A percentile compares a stretch with the other conserved stretches of the same genome.
Conservation (phyloP, 192 early-diverging fungal genomes). For the Rhizophagus clarus region DNA sequence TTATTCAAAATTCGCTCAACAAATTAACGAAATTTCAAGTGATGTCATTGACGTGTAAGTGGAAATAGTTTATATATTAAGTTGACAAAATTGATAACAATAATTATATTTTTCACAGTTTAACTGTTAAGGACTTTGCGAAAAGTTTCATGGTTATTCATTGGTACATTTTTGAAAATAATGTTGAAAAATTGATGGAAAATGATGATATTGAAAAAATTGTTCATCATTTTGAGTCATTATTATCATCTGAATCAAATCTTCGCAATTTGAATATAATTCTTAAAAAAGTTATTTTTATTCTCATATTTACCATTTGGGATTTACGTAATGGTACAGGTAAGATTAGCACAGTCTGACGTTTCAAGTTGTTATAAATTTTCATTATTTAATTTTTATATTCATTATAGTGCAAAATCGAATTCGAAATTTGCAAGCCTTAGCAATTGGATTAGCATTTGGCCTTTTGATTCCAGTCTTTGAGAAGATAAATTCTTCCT, state of each 20-base stretch:
- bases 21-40: background rate
- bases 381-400: background rate
- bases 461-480: conserved; percentile 17
- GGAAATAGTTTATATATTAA: background rate
- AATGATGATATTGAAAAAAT: background rate
- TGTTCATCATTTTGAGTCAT: background rate
- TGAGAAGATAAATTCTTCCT: background rate
- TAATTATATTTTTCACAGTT: background rate
- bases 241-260: background rate
- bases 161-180: conserved; percentile 18
- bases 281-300: conserved; percentile 27
- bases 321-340: conserved; percentile 20
- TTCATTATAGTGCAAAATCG: conserved; percentile 13
- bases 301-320: conserved; percentile 31
- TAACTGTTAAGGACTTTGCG: background rate
- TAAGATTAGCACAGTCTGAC: background rate
- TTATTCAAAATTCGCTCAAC: conserved; percentile 46
- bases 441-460: conserved; percentile 7
- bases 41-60: background rate
- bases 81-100: background rate
- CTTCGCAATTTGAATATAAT: background rate
- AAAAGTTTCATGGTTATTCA: conserved; percentile 14
- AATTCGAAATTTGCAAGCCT: background rate
- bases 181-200: conserved; percentile 14
- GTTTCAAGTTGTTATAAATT: background rate